Evolutionary conservation across 768 basidiomycete genomes (phyloP), one percentile per base, ranked within the genome.

Genomic region (Tulasnella sp.): DNA sequence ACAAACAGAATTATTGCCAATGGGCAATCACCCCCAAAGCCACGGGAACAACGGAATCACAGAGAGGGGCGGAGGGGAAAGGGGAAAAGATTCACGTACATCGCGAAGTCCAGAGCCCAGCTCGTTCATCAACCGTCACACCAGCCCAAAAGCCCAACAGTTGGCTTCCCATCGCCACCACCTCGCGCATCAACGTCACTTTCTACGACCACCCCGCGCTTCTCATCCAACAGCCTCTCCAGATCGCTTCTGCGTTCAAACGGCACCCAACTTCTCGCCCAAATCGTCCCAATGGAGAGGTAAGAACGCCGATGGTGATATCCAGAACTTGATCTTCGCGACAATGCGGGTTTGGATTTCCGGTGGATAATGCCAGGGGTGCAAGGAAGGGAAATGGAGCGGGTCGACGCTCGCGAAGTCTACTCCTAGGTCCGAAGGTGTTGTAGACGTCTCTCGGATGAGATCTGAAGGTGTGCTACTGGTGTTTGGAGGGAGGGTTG

Each of bases 101-200:
- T 26, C 61, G 26, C 13, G 32, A 32, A 32, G 61, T 67, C 26
- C 32, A 67, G 32, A 67, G 61, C 61, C 61, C 61, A 11, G 61
- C 61, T 32, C 61, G 61, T 20, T 32, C 75, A 23, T 55, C 57
- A 26, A 55, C 75, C 23, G 55, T 32, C 35, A 75, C 51, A 37
- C 74, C 74, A 29, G 51, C 74, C 74, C 74, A 75, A 26, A 61
- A 75, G 13, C 74, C 74, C 29, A 75, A 26, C 46, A 51, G 23
- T 26, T 23, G 57, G 26, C 11, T 29, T 26, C 2, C 15, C 26
- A 26, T 29, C 57, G 32, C 13, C 11, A 26, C 3, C n/a, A 7
- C 3, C 57, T n/a, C 29, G 26, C 6, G 1, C 11, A 61, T 32
- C 57, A 29, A 20, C 18, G 18, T 57, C 55, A 57, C 55, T 57